Percentiles rank a stretch among this genome's conserved stretches.
These are phyloP conservation scores for Plasmodium vivax DNA, from an alignment of 169 alveolate genomes.

Conservation along the genomic window DNA sequence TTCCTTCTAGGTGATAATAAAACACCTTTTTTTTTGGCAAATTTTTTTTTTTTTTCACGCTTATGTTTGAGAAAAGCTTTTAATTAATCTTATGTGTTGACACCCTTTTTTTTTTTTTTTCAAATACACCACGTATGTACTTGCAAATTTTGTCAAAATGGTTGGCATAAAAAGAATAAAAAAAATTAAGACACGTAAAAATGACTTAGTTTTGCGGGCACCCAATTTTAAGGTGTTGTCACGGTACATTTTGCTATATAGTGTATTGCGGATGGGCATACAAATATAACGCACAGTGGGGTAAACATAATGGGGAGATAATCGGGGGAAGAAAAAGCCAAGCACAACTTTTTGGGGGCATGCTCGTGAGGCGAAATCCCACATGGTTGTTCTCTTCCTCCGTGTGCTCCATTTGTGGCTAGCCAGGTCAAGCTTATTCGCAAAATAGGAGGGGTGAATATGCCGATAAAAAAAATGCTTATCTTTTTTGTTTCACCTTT, in stretches of 20 bases:
- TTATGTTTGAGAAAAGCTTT: slow-evolving; percentile 26
- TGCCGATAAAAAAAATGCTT: neutral
- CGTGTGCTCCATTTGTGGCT: neutral
- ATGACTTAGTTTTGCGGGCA: neutral
- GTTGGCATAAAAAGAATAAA: neutral
- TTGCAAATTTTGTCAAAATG: neutral
- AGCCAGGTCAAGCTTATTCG: neutral
- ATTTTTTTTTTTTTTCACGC: neutral
- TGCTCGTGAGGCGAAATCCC: neutral
- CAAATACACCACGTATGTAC: neutral
- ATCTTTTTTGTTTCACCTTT: neutral
- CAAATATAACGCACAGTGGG: neutral
- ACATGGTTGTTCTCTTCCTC: neutral
- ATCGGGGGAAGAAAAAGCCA: neutral
- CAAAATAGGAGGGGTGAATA: neutral
- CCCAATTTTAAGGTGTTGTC: neutral
- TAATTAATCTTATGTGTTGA: slow-evolving; percentile 7
- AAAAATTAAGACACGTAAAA: neutral
- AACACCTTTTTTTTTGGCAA: neutral
- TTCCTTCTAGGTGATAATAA: slow-evolving; percentile 30
- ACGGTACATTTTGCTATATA: neutral
- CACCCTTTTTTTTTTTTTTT: neutral
- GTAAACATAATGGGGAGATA: neutral
- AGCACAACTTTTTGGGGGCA: neutral
- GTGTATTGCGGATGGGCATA: neutral